phyloP scores from a whole-genome alignment of 2,329 filamentous ascomycete species.

The Fusarium denticulatum region DNA sequence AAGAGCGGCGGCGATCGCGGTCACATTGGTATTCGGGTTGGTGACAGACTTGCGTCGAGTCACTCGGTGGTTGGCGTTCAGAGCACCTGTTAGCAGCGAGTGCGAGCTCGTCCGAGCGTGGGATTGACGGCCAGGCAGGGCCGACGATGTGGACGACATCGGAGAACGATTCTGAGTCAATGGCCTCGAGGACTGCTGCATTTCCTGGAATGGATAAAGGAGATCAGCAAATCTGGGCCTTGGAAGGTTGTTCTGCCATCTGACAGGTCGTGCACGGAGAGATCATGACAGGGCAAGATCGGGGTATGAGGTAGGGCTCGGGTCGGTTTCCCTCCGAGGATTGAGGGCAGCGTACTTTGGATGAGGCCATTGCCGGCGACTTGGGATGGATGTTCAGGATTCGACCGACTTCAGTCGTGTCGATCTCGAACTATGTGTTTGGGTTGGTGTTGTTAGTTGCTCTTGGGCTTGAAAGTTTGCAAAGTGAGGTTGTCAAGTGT shows the following conservation, averaged over 20 bases:
- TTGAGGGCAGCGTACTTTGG: conserved; percentile 61
- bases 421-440: conserved; percentile 44
- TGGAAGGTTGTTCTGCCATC: conserved; percentile 44
- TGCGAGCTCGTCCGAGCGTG: conserved; percentile 83
- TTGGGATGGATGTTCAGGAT: conserved; percentile 47
- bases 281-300: conserved; percentile 36
- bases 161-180: conserved; percentile 71
- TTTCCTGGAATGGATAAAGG: conserved; percentile 61
- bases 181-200: conserved; percentile 73
- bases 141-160: conserved; percentile 67
- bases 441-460: conserved; percentile 36
- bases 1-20: conserved; percentile 78
- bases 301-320: conserved; percentile 27
- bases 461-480: conserved; percentile 24
- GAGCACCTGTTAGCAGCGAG: conserved; percentile 78
- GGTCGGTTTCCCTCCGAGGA: conserved; percentile 34
- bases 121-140: conserved; percentile 67
- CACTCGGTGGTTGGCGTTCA: conserved; percentile 85
- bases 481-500: conserved; percentile 30
- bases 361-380: conserved; percentile 67
- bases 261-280: conserved; percentile 42
- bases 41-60: conserved; percentile 95
- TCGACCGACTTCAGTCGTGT: conserved; percentile 47
- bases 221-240: conserved; percentile 50
- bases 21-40: conserved; percentile 75